Base-by-base conservation (phyloP, 1,284 basidiomycete species). In the Abortiporus biennis region DNA sequence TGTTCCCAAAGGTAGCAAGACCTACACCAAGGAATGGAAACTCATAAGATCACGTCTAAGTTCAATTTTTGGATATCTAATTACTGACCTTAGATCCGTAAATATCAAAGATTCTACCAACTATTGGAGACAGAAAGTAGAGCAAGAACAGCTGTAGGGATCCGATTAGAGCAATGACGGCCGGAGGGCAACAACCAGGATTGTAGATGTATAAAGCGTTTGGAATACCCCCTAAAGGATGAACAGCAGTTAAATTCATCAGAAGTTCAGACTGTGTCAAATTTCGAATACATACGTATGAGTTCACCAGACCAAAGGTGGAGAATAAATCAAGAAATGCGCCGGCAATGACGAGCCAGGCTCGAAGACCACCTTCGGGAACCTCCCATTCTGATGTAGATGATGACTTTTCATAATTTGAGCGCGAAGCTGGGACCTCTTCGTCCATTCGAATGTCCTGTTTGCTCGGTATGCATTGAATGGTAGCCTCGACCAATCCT, bases 131-230 rank as follows among this genome's bases (percentile, higher is more conserved):
- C 2, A 58, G 46, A 13, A 57, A 54, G 41, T 65, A 71, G 33
- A 69, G 61, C 32, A 59, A 54, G 51, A 62, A 69, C 4, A 70
- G 42, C 43, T 71, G 69, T 20, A 72, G 40, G 6, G 70, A 66
- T 9, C 68, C 68, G 38, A 71, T 70, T 51, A 69, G 60, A 3
- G 69, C 62, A 43, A 71, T 71, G 11, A 49, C 54, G 12, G 68
- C n/a, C 67, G 4, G 63, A 48, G 1, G 69, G 60, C 12, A 56
- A 52, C 13, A 57, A 53, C 44, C 21, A 70, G 52, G 21, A 69
- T 54, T 27, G 62, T 61, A 4, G 48, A 52, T 31, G 62, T 58
- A 46, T 70, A 72, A 52, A 65, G 70, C 23, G 56, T 53, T 47
- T 70, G 69, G 42, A 68, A 70, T 6, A 61, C 59, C 6, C 64